Conservation (phyloP, 2,329 filamentous ascomycete genomes). For the Cordyceps pruinosa region DNA sequence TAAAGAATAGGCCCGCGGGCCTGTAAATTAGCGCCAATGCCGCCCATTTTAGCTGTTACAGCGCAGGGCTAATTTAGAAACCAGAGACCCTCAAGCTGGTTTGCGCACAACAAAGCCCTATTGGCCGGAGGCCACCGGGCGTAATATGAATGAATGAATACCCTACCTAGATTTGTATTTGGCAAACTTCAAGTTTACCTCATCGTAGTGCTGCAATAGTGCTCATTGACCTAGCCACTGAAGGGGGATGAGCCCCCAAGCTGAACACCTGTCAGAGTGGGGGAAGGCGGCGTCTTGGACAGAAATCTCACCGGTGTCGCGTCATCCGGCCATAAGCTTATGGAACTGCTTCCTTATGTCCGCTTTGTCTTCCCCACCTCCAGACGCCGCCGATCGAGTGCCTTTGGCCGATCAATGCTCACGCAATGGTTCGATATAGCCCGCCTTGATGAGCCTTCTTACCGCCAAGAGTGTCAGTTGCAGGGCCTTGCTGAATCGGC, state of each 20-base stretch:
- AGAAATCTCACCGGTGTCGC: conserved; percentile 22
- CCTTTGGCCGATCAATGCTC: conserved; percentile 35
- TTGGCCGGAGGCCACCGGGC: no score
- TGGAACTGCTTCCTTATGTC: conserved; percentile 30
- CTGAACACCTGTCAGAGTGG: conserved; percentile 15
- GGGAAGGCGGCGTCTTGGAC: conserved; percentile 27
- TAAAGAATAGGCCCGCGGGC: no score
- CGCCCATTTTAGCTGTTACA: no score
- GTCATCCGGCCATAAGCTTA: conserved; percentile 20
- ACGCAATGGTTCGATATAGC: conserved; percentile 47
- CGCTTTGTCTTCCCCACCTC: conserved; percentile 48
- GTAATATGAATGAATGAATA: background rate
- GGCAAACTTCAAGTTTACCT: no score
- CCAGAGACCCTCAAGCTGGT: background rate
- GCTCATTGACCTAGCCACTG: no score
- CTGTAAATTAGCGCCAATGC: background rate
- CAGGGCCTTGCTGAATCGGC: conserved; percentile 37
- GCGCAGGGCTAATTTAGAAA: no score
- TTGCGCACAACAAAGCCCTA: background rate
- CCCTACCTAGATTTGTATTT: no score
- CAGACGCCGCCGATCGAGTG: conserved; percentile 34
- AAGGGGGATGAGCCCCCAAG: no score
- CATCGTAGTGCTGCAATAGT: no score
- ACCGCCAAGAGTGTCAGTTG: conserved; percentile 36
- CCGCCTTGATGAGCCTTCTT: conserved; percentile 31